phyloP scores from a whole-genome alignment of 2,329 filamentous ascomycete species.

The Trichoderma atroviride region DNA sequence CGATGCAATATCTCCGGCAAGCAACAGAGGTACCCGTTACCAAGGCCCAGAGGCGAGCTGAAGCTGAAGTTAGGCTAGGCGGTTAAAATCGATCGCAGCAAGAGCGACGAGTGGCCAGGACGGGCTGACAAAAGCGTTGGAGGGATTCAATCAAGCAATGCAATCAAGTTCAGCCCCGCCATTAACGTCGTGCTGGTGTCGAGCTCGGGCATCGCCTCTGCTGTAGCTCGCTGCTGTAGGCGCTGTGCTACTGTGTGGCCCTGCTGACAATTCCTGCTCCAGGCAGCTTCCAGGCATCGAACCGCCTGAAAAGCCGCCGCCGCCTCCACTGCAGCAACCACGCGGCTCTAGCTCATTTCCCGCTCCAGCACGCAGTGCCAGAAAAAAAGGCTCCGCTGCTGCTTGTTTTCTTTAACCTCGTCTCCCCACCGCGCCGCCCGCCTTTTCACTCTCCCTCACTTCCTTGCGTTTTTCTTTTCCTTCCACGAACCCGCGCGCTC shows the following conservation, averaged over 20 bases:
- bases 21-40: neutral
- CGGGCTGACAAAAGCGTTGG: neutral
- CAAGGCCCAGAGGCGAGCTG: neutral
- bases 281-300: conserved; percentile 15
- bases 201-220: neutral
- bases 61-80: neutral
- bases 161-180: conserved; percentile 6
- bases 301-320: conserved; percentile 16
- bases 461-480: conserved; percentile 21
- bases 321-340: conserved; percentile 15
- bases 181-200: neutral
- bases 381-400: conserved; percentile 19
- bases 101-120: neutral
- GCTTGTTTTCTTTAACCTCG: conserved; percentile 22
- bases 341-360: conserved; percentile 17
- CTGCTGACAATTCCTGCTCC: neutral
- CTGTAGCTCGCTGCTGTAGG: neutral
- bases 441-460: conserved; percentile 24
- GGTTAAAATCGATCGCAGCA: neutral
- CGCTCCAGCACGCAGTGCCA: conserved; percentile 10
- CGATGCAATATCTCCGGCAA: conserved; percentile 1
- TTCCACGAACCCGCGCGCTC: conserved; percentile 13
- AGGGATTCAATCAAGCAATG: neutral
- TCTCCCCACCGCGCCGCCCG: conserved; percentile 25
- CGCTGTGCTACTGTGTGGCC: neutral